Evolutionary conservation across 768 basidiomycete genomes (phyloP).

Genomic region (Rubroboletus satanas): DNA sequence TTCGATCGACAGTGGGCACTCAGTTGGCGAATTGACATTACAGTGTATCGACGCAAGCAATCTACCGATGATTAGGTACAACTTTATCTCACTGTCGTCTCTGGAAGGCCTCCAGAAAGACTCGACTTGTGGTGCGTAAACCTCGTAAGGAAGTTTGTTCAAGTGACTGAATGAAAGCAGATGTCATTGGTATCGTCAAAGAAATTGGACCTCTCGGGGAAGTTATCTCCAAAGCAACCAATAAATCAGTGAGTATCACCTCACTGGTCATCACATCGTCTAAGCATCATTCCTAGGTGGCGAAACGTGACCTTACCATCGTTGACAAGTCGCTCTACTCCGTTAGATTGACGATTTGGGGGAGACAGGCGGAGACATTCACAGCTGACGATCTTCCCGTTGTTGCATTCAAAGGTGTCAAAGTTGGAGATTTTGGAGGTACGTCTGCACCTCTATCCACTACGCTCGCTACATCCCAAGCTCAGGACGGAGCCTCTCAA

Average conservation of each 20-base stretch:
- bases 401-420: constrained; percentile 91
- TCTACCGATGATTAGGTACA: constrained; percentile 81
- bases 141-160: neutral
- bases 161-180: constrained; percentile 36
- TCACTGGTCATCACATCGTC: neutral
- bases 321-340: constrained; percentile 80
- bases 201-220: constrained; percentile 65
- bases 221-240: constrained; percentile 72
- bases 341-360: constrained; percentile 91
- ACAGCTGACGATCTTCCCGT: constrained; percentile 58
- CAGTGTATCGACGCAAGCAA: constrained; percentile 78
- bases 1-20: neutral
- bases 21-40: constrained; percentile 3
- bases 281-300: constrained; percentile 45
- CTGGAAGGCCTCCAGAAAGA: constrained; percentile 72
- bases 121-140: constrained; percentile 66
- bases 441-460: constrained; percentile 8
- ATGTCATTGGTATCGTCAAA: constrained; percentile 85
- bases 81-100: constrained; percentile 63
- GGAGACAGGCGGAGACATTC: constrained; percentile 87
- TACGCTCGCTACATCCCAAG: constrained; percentile 7
- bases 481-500: constrained; percentile 77
- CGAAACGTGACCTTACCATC: constrained; percentile 85
- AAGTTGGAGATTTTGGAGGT: constrained; percentile 91
- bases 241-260: constrained; percentile 43